These are phyloP conservation scores for Yarrowia divulgata DNA, from an alignment of 805 yeast species.

Conservation along the genomic window DNA sequence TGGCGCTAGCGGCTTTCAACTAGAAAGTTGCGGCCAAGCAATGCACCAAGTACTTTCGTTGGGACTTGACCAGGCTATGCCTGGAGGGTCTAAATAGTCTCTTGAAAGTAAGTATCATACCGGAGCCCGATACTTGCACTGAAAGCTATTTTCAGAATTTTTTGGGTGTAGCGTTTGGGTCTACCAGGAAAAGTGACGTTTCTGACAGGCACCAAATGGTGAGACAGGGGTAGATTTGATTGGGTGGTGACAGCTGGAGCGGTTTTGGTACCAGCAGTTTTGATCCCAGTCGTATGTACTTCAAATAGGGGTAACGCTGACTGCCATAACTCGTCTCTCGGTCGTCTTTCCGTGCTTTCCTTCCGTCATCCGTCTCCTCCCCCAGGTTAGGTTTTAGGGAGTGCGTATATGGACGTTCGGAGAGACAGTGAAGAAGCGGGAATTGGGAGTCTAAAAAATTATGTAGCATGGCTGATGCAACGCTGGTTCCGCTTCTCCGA, in stretches of 20 bases:
- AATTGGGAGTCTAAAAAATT: conserved; percentile 9
- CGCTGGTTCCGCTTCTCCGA: conserved; percentile 10
- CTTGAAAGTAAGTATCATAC: neutral
- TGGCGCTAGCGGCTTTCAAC: neutral
- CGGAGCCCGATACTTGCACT: neutral
- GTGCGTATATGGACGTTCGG: neutral
- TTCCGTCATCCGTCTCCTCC: neutral
- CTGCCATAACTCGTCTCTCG: neutral
- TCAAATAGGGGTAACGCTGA: neutral
- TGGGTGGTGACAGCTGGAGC: too few species aligned
- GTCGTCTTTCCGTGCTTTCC: too few species aligned
- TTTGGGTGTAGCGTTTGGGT: too few species aligned
- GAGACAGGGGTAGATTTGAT: conserved; percentile 6
- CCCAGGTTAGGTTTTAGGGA: neutral
- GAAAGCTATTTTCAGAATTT: too few species aligned
- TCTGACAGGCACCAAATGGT: neutral
- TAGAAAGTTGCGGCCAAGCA: neutral
- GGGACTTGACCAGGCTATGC: neutral
- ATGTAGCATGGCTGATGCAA: conserved; percentile 5
- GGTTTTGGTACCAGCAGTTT: too few species aligned
- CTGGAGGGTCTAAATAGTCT: neutral
- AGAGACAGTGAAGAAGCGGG: conserved; percentile 1
- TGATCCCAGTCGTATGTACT: too few species aligned
- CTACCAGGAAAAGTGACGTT: too few species aligned
- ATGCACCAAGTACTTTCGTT: neutral